Evolutionary conservation across 306 rosid species (phyloP).

Genomic region (Ammopiptanthus mongolicus): DNA sequence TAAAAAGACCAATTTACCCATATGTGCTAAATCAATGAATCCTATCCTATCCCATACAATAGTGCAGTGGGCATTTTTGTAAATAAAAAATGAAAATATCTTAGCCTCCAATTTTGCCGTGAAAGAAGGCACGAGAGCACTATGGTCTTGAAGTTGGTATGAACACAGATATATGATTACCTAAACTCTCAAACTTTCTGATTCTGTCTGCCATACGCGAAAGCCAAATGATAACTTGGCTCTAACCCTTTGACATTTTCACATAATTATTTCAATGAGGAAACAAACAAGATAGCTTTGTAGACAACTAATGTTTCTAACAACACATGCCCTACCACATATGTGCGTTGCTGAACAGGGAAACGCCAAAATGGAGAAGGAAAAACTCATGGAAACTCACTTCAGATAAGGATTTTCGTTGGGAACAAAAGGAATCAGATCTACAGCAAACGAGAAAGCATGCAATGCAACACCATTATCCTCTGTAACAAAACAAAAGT

Average conservation of each 20-base stretch:
- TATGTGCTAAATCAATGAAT: not conserved
- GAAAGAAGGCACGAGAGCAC: constrained; percentile 39
- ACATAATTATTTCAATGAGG: not conserved
- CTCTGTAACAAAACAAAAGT: constrained; percentile 8
- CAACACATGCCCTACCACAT: not conserved
- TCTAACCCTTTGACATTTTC: constrained; percentile 17
- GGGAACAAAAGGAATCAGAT: constrained; percentile 42
- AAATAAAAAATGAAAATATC: not conserved
- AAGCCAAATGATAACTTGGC: constrained; percentile 5
- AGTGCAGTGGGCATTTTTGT: constrained; percentile 25
- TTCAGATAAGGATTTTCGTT: constrained; percentile 19
- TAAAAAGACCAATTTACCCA: not conserved
- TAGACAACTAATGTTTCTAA: not conserved
- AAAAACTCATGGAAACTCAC: not conserved
- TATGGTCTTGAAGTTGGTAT: constrained; percentile 30
- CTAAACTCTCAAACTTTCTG: constrained; percentile 23
- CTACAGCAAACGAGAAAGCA: constrained; percentile 24
- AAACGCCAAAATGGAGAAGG: constrained; percentile 17
- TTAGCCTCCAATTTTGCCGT: constrained; percentile 62
- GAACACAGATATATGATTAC: constrained; percentile 9
- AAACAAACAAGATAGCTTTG: not conserved
- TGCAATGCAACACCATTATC: not conserved
- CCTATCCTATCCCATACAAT: not conserved
- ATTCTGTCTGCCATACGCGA: constrained; percentile 21
- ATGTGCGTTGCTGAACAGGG: constrained; percentile 3